These are phyloP conservation scores for Tetrastigma voinierianum DNA, from an alignment of 164 flowering plant genomes.

Conservation along the genomic window DNA sequence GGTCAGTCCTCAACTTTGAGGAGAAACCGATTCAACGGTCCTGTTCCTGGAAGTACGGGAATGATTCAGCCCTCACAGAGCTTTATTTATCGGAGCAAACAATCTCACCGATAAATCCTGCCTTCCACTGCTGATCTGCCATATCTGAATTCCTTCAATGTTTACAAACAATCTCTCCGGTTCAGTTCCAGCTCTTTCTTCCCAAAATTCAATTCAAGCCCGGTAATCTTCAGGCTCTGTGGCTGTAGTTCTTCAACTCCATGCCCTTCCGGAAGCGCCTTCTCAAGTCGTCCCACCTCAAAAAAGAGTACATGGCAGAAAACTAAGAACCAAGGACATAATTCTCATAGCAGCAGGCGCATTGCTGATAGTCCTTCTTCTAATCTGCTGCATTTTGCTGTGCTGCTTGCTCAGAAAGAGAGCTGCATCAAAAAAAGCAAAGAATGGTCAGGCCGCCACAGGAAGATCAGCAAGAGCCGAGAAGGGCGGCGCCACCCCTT, in stretches of 20 bases:
- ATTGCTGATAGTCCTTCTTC: conserved; percentile 51
- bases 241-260: conserved; percentile 59
- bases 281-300: conserved; percentile 32
- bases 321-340: conserved; percentile 63
- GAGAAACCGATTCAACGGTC: conserved; percentile 48
- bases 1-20: conserved; percentile 44
- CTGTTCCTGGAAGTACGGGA: conserved; percentile 51
- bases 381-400: conserved; percentile 61
- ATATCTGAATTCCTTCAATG: conserved; percentile 63
- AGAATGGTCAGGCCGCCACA: conserved; percentile 19
- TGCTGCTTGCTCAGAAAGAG: conserved; percentile 67
- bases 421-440: conserved; percentile 31
- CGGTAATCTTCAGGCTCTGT: conserved; percentile 84
- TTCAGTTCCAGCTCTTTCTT: conserved; percentile 56
- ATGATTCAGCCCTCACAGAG: conserved; percentile 44
- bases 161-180: conserved; percentile 86
- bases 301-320: conserved; percentile 25
- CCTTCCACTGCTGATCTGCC: conserved; percentile 45
- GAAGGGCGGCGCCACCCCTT: conserved; percentile 26
- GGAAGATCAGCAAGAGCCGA: conserved; percentile 15
- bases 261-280: conserved; percentile 41
- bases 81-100: no score
- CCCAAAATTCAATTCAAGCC: conserved; percentile 73
- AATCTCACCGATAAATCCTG: conserved; percentile 59
- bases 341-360: conserved; percentile 75